Evolutionary conservation across 495 filamentous ascomycete species (phyloP), one percentile per base, ranked within the genome.

Genomic region (Aspergillus ellipticus): DNA sequence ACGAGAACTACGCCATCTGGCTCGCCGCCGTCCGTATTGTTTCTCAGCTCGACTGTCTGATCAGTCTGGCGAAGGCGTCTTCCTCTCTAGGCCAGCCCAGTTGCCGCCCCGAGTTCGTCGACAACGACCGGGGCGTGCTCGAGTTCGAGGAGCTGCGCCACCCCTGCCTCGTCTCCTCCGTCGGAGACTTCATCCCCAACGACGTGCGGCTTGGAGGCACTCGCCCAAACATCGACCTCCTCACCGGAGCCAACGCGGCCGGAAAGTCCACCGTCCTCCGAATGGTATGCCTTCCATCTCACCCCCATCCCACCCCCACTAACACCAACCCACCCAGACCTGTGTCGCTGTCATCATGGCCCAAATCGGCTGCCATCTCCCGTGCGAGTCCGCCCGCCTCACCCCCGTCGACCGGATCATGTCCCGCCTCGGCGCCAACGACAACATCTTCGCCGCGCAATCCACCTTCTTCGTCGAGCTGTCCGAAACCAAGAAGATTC

Each of bases 391-490:
- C 6, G 94, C 94, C 9, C 82, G 79, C n/a, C 74, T 99, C 28
- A 97, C 95, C 0, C 92, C 94, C 0, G 81, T 93, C 26, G 95
- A 99, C 68, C 89, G 94, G 42, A 97, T 99, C 78, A 99, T 99
- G 95, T 96, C 92, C 5, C 91, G 95, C 20, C 88, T 99, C 0
- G 95, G 95, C 13, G 95, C 95, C 46, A 96, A 97, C 66, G 94
- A 99, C 80, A 96, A 97, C 72, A 97, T 99, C 68, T 97, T 99
- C 66, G 95, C 93, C 20, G 90, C 93, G 3, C 95, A 99, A 72
- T 92, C 87, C 21, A 99, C 94, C 28, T 99, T 99, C 81, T 97
- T 99, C 68, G 93, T 99, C 46, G 94, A 99, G 70, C 79, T 99
- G 7, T 89, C 92, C 4, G 95, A 99, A 65, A 99, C 94, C 8